Percentiles rank a stretch among this genome's conserved stretches.
phyloP scores from a whole-genome alignment of 2,329 filamentous ascomycete genomes.

The Cladosporium sp. region DNA sequence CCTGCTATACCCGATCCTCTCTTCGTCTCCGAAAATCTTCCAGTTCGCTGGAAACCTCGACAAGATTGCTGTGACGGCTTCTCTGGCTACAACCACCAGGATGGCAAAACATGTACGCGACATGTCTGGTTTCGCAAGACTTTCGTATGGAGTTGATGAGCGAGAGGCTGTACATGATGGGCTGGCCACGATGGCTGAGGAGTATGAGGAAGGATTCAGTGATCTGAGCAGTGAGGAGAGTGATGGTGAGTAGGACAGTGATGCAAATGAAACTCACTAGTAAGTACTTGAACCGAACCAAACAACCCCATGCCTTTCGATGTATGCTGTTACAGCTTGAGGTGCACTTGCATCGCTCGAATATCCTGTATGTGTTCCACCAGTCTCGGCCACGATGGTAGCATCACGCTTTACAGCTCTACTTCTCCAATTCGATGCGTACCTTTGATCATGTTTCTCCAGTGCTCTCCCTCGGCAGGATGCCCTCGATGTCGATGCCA shows the following conservation, averaged over 20 bases:
- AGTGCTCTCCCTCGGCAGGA: not conserved
- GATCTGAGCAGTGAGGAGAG: conserved; percentile 65
- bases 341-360: not conserved
- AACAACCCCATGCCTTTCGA: not conserved
- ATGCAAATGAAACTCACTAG: not conserved
- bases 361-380: not conserved
- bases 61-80: conserved; percentile 49
- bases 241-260: conserved; percentile 2
- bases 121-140: conserved; percentile 53
- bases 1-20: conserved; percentile 72
- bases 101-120: conserved; percentile 69
- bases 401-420: not conserved
- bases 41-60: conserved; percentile 40
- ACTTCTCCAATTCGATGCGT: not conserved
- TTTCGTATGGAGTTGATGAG: conserved; percentile 71
- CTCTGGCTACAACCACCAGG: conserved; percentile 71
- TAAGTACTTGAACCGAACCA: not conserved
- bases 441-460: not conserved
- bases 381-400: not conserved
- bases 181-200: conserved; percentile 78
- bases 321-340: not conserved
- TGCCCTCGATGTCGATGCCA: not conserved
- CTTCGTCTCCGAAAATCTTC: conserved; percentile 82
- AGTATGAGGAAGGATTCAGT: conserved; percentile 85
- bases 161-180: conserved; percentile 80